Conservation (phyloP, 257 asterid species). For the Paraleonurus japonicus region DNA sequence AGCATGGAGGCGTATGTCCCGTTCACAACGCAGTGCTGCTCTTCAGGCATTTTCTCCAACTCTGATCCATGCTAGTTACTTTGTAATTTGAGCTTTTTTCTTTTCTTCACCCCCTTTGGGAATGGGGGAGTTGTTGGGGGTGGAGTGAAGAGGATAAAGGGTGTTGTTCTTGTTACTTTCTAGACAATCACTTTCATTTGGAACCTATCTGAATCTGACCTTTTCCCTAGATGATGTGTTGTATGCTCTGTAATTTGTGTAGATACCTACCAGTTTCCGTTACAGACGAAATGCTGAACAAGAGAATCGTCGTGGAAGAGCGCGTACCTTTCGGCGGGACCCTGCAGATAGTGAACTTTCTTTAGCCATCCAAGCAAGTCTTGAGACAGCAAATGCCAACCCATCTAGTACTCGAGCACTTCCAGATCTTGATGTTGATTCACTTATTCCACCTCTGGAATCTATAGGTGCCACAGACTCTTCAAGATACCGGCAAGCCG, state of each 20-base stretch:
- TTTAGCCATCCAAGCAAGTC: conserved; percentile 84
- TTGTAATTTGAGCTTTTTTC: not conserved
- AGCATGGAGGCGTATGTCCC: conserved; percentile 96
- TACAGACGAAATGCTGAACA: conserved; percentile 72
- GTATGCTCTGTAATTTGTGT: conserved; percentile 18
- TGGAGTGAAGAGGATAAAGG: not conserved
- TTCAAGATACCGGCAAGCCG: conserved; percentile 77
- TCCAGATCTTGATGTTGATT: conserved; percentile 47
- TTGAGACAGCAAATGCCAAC: conserved; percentile 46
- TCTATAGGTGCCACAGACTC: conserved; percentile 49
- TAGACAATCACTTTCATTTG: not conserved
- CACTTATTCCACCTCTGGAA: conserved; percentile 64
- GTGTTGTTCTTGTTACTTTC: conserved; percentile 8
- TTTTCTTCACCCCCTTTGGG: not conserved
- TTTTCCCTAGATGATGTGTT: conserved; percentile 13
- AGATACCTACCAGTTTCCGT: conserved; percentile 94
- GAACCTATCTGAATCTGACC: not conserved
- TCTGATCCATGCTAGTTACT: conserved; percentile 10
- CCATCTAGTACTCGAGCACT: conserved; percentile 36
- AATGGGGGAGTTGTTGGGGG: not conserved
- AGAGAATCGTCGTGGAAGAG: conserved; percentile 78
- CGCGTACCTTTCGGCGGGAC: conserved; percentile 66
- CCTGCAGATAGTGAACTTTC: conserved; percentile 64
- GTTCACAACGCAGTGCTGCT: conserved; percentile 93
- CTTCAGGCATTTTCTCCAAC: conserved; percentile 66